Evolutionary conservation across 2,329 filamentous ascomycete species (phyloP).

Genomic region (Aureobasidium namibiae): DNA sequence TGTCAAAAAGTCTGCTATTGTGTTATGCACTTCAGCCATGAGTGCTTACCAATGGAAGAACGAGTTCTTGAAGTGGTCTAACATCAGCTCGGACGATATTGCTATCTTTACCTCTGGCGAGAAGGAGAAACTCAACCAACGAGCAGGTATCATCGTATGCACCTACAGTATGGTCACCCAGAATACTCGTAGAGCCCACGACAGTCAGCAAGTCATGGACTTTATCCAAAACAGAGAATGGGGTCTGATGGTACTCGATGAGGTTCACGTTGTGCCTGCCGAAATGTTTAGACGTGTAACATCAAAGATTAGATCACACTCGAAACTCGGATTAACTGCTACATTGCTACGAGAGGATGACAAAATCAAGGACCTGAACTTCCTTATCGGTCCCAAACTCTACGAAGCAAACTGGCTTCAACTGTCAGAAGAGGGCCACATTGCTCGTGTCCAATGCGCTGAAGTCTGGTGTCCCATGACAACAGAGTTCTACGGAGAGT

Average conservation of each 20-base stretch:
- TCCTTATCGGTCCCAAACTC: slow-evolving; percentile 91
- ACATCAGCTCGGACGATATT: slow-evolving; percentile 87
- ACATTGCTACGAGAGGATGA: slow-evolving; percentile 94
- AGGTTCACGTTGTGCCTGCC: slow-evolving; percentile 95
- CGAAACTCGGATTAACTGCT: slow-evolving; percentile 88
- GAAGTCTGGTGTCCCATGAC: slow-evolving; percentile 99
- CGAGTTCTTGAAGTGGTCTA: slow-evolving; percentile 98
- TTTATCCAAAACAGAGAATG: slow-evolving; percentile 85
- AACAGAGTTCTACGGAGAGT: slow-evolving; percentile 94
- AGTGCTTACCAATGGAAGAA: slow-evolving; percentile 94
- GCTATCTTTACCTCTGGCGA: slow-evolving; percentile 91
- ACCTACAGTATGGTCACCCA: slow-evolving; percentile 99
- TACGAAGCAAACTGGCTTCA: slow-evolving; percentile 99
- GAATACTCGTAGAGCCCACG: slow-evolving; percentile 76
- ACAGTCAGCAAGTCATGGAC: slow-evolving; percentile 96
- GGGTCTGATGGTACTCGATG: slow-evolving; percentile 94
- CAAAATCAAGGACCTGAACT: slow-evolving; percentile 96
- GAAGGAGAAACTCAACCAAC: slow-evolving; percentile 76
- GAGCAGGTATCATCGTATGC: slow-evolving; percentile 92
- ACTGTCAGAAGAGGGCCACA: slow-evolving; percentile 90
- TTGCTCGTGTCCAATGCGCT: slow-evolving; percentile 92
- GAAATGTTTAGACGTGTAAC: slow-evolving; percentile 95
- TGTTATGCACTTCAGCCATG: slow-evolving; percentile 96
- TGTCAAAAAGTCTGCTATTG: slow-evolving; percentile 91
- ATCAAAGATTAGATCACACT: slow-evolving; percentile 85